These are phyloP conservation scores for Fusarium verticillioides DNA, from an alignment of 2,329 filamentous ascomycete genomes.

Conservation along the genomic window DNA sequence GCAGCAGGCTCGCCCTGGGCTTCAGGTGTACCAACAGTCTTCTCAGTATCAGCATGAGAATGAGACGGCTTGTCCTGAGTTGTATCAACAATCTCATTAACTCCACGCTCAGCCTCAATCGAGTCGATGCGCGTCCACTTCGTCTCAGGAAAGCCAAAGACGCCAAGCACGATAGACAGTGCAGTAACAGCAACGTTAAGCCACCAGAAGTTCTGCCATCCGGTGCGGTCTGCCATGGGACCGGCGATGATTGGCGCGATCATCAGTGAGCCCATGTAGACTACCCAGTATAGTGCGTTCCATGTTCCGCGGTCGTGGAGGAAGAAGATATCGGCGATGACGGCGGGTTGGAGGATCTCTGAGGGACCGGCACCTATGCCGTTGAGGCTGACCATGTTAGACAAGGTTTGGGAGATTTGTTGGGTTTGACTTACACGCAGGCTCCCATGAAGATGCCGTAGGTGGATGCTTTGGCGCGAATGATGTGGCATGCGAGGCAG, in stretches of 20 bases:
- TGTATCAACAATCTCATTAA: neutral
- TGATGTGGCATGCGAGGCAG: neutral
- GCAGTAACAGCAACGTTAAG: neutral
- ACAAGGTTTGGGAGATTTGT: fast-evolving
- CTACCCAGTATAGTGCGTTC: conserved; percentile 33
- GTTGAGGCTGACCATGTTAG: neutral
- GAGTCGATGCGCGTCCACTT: neutral
- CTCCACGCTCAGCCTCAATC: neutral
- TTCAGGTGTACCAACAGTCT: neutral
- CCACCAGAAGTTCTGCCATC: conserved; percentile 18
- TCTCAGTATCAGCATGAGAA: neutral
- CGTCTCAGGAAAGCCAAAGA: conserved; percentile 5
- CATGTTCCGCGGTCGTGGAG: conserved; percentile 33
- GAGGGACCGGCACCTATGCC: conserved; percentile 25
- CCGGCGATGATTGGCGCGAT: conserved; percentile 1
- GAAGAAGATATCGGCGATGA: conserved; percentile 36
- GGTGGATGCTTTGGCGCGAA: neutral
- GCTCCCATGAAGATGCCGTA: conserved; percentile 8
- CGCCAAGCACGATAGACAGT: neutral
- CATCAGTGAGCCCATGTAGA: conserved; percentile 23
- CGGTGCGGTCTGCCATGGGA: neutral
- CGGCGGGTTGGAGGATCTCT: conserved; percentile 24
- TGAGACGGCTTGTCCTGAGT: neutral
- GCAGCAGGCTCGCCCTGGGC: neutral
- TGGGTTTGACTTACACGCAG: neutral